These are phyloP conservation scores for Phytophthora melonis DNA, from an alignment of 352 stramenopile genomes.

Conservation along the genomic window DNA sequence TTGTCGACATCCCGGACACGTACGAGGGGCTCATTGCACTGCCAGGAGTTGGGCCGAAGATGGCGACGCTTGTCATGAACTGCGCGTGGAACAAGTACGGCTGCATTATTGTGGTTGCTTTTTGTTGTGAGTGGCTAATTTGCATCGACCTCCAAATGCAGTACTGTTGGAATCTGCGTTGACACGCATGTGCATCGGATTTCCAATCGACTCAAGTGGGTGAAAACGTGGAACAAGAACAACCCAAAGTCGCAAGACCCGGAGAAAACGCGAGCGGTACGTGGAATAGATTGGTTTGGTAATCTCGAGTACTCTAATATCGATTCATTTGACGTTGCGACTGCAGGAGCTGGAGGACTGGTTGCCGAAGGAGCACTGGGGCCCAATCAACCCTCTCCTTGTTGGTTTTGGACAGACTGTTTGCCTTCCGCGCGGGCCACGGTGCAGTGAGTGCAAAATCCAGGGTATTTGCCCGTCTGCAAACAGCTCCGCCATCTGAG, in stretches of 20 bases:
- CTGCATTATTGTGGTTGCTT: background rate
- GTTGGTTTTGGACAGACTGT: slow-evolving; percentile 97
- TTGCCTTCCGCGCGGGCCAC: slow-evolving; percentile 73
- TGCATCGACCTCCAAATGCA: slow-evolving; percentile 19
- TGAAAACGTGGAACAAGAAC: slow-evolving; percentile 88
- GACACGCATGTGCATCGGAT: slow-evolving; percentile 98
- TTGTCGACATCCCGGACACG: slow-evolving; percentile 92
- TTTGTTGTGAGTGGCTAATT: background rate
- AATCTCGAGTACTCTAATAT: background rate
- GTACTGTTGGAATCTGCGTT: slow-evolving; percentile 94
- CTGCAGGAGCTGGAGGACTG: slow-evolving; percentile 93
- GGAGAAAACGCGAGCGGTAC: slow-evolving; percentile 91
- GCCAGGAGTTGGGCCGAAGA: slow-evolving; percentile 96
- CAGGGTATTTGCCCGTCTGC: slow-evolving; percentile 76
- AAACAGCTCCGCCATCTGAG: slow-evolving; percentile 43
- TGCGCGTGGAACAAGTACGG: slow-evolving; percentile 90
- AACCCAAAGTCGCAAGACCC: slow-evolving; percentile 86
- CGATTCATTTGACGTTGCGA: background rate
- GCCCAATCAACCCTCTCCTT: slow-evolving; percentile 92
- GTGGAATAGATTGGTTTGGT: background rate
- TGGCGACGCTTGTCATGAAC: slow-evolving; percentile 96
- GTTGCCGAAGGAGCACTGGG: slow-evolving; percentile 93
- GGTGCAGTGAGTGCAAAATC: slow-evolving; percentile 81
- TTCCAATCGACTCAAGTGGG: slow-evolving; percentile 95
- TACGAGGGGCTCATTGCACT: slow-evolving; percentile 92